Base-by-base conservation (phyloP, 2,329 filamentous ascomycete genomes). In the Verticillium isaacii region DNA sequence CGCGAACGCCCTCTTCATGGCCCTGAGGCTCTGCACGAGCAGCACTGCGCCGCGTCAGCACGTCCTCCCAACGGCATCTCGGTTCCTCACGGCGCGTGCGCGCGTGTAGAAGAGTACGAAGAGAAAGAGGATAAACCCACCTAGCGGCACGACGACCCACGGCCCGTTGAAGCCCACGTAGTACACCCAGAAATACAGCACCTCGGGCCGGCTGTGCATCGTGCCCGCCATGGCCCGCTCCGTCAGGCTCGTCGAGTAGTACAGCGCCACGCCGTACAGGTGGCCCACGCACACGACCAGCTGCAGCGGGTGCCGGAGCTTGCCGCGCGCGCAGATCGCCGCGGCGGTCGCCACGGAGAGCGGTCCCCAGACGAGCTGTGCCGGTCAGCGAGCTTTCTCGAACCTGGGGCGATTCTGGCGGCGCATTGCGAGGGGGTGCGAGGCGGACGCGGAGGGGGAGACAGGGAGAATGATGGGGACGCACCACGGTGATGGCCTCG, bases 401-500 rank as follows among this genome's bases (percentile, higher is more conserved):
- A 15, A 3, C 17, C n/a, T 12, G 23, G 7, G 54, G 54, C 12
- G 23, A 12, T n/a, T 6, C 19, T n/a, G 25, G 50, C 19, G 5
- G 14, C 54, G 54, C 19, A 23, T 23, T 23, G 23, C 23, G 23
- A 23, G 1, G 29, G 14, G 19, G 34, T 5, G 19, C 15, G 25
- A 17, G 34, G n/a, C 25, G 25, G 25, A 25, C 25, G 25, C 25
- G 2, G 4, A 4, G 25, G 25, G 25, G 5, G 25, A 3, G 25
- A 25, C 3, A 25, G 25, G 25, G 25, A 25, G 25, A 2, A 25
- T 25, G 25, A 23, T 3, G n/a, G 9, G 23, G 37, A 66, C 87
- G 70, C 77, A 93, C 90, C 52, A 87, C 87, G 1, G 93, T 96
- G 65, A 96, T 86, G 19, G 84, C 86, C 80, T 97, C 93, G 74